A percentile compares a stretch with the other conserved stretches of the same genome.
Conservation (phyloP, 495 filamentous ascomycete species). For the Penicillium alfredii region DNA sequence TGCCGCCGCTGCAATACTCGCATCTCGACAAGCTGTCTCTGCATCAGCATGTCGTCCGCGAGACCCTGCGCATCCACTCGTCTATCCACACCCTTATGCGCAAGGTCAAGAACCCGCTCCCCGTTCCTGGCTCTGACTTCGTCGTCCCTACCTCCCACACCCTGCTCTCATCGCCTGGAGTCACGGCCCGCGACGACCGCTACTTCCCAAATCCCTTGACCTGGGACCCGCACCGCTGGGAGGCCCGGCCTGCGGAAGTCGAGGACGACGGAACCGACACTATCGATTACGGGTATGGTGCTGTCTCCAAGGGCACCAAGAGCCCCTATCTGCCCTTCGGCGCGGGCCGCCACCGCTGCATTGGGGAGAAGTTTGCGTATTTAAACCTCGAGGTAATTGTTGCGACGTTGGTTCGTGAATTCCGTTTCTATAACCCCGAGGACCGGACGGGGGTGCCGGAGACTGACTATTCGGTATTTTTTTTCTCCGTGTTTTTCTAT, state of each 20-base stretch:
- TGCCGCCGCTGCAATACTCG: slow-evolving; percentile 59
- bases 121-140: slow-evolving; percentile 70
- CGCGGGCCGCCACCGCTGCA: slow-evolving; percentile 87
- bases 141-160: slow-evolving; percentile 69
- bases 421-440: slow-evolving; percentile 68
- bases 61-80: slow-evolving; percentile 73
- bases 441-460: slow-evolving; percentile 62
- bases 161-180: slow-evolving; percentile 76
- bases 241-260: slow-evolving; percentile 43
- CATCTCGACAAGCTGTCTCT: slow-evolving; percentile 64
- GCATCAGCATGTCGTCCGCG: slow-evolving; percentile 66
- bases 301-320: slow-evolving; percentile 76
- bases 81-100: slow-evolving; percentile 85
- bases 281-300: slow-evolving; percentile 90
- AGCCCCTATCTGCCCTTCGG: slow-evolving; percentile 94
- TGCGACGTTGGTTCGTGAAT: slow-evolving; percentile 67
- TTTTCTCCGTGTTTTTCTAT: slow-evolving; percentile 6
- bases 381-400: slow-evolving; percentile 82
- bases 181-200: slow-evolving; percentile 58
- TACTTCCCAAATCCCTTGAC: slow-evolving; percentile 74
- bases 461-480: slow-evolving; percentile 79
- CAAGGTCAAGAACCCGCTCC: slow-evolving; percentile 73
- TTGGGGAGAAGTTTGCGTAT: slow-evolving; percentile 96
- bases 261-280: slow-evolving; percentile 63
- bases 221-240: slow-evolving; percentile 93